phyloP scores from a whole-genome alignment of 192 early-diverging fungal species.

The Paraglomus brasilianum region DNA sequence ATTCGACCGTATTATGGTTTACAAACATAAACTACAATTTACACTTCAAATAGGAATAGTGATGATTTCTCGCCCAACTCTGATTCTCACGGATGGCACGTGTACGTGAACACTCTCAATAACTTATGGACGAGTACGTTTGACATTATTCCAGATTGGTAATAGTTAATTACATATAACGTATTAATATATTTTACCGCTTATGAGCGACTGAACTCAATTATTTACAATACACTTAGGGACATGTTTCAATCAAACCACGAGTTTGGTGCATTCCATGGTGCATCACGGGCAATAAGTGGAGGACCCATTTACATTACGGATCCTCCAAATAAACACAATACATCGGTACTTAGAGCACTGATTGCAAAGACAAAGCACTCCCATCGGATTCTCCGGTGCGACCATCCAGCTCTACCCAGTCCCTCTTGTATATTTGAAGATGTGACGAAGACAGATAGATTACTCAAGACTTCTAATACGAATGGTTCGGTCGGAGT shows the following conservation, averaged over 20 bases:
- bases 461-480: constrained; percentile 29
- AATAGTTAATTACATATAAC: neutral
- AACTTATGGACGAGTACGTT: constrained; percentile 44
- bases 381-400: constrained; percentile 20
- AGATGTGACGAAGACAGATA: constrained; percentile 20
- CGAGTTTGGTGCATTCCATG: constrained; percentile 48
- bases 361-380: neutral
- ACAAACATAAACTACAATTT: too few relatives aligned
- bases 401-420: constrained; percentile 17
- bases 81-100: constrained; percentile 54
- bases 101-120: constrained; percentile 56
- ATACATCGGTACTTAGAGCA: too few relatives aligned
- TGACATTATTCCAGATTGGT: constrained; percentile 43
- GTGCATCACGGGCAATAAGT: constrained; percentile 46
- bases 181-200: too few relatives aligned
- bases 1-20: too few relatives aligned
- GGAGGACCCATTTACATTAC: constrained; percentile 61
- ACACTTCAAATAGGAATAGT: constrained; percentile 54
- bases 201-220: too few relatives aligned
- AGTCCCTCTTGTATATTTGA: constrained; percentile 30
- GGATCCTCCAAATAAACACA: constrained; percentile 33
- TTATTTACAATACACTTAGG: too few relatives aligned
- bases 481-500: constrained; percentile 12
- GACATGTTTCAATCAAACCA: constrained; percentile 59
- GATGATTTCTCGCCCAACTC: constrained; percentile 57